Base-by-base conservation (phyloP, 257 asterid species). In the Nicotiana attenuata region DNA sequence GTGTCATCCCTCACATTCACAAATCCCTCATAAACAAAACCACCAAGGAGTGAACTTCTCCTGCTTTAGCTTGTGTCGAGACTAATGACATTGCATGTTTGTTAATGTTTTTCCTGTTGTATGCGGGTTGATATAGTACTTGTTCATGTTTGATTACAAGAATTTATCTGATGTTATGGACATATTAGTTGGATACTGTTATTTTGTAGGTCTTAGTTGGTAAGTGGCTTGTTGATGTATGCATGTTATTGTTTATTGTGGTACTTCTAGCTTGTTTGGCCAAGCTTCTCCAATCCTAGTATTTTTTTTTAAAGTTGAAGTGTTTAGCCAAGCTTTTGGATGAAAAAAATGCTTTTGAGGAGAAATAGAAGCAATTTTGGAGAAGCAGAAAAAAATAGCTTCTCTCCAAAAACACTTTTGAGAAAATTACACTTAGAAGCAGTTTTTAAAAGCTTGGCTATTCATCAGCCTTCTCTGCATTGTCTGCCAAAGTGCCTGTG, bases 1-100 rank as follows among this genome's bases (percentile, higher is more conserved):
- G 99, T 83, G 99, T 93, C 83, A 95, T 95, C 78, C 99, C 99
- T 33, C 99, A 95, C 90, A 95, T 95, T 77, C 99, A 95, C 93
- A 95, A 95, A 56, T 95, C 99, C 85, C 97, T 95, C 91, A 95
- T 95, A 92, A 95, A 95, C 93, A 95, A 95, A 88, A 92, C 98
- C 90, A 85, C 97, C 86, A 95, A 95, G 88, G 99, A 95, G 81
- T 95, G 90, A 95, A n/a, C 10, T 56, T 78, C 59, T 63, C 10
- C 16, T 77, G 13, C 5, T 63, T 45, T 20, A 24, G 26, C 45
- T 47, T 73, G 41, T 73, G 52, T 24, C 45, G 15, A 24, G 45
- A 50, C 78, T 73, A 22, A 22, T 45, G 59, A 71, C 61, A 71
- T 22, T 26, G 24, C 22, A 14, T 47, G 38, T 41, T 41, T 47